Conservation (phyloP, 352 stramenopile genomes). For the Aphanomyces stellatus region DNA sequence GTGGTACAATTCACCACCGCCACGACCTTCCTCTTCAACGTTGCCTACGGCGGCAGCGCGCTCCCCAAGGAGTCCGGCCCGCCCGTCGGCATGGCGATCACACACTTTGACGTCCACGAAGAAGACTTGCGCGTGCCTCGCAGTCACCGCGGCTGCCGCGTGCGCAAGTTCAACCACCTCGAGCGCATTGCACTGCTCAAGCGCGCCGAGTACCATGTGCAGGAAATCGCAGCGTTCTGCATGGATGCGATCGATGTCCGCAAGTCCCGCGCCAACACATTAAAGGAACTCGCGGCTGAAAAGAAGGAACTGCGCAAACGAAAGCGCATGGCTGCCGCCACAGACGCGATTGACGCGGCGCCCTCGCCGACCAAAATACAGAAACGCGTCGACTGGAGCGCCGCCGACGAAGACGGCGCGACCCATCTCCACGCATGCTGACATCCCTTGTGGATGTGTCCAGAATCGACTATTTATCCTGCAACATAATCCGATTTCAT, state of each 20-base stretch:
- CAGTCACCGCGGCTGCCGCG: neutral
- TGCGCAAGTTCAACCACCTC: conserved; percentile 15
- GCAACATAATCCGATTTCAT: no score
- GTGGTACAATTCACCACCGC: conserved; percentile 1
- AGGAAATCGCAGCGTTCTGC: conserved; percentile 9
- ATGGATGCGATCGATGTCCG: conserved; percentile 15
- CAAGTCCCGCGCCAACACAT: neutral
- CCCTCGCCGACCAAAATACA: no score
- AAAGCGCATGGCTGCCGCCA: no score
- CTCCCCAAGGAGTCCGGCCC: conserved; percentile 3
- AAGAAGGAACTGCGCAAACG: no score
- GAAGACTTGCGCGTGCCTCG: neutral
- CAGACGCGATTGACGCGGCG: no score
- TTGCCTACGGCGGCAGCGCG: conserved; percentile 9
- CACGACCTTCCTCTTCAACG: conserved; percentile 7
- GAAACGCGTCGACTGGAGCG: no score
- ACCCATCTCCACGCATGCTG: no score
- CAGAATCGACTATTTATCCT: no score
- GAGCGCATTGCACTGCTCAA: conserved; percentile 18
- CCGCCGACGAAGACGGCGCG: no score
- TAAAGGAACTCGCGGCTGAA: conserved; percentile 4
- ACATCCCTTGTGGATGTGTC: no score
- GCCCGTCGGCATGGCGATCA: neutral
- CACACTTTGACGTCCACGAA: neutral
- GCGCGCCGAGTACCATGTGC: conserved; percentile 7